These are phyloP conservation scores for Hypoxylon rubiginosum DNA, from an alignment of 2,329 filamentous ascomycete species.

Conservation along the genomic window DNA sequence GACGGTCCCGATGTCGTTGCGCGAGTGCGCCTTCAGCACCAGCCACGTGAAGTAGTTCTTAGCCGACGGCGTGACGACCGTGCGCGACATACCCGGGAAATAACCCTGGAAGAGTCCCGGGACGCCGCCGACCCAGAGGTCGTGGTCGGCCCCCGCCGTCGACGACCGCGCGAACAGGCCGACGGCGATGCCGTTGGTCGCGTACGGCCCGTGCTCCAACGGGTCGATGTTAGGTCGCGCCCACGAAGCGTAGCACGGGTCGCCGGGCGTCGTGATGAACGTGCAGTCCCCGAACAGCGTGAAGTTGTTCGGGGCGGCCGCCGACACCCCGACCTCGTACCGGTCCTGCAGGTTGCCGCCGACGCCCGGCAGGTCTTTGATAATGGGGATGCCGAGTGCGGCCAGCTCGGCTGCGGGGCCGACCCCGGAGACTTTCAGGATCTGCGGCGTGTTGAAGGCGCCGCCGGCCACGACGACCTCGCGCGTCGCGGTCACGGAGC, in stretches of 20 bases:
- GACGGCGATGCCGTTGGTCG: conserved; percentile 53
- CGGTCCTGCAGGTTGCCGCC: conserved; percentile 71
- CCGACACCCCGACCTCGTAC: conserved; percentile 62
- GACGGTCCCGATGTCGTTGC: conserved; percentile 72
- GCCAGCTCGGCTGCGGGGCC: conserved; percentile 58
- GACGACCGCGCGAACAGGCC: conserved; percentile 49
- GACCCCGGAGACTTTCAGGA: conserved; percentile 64
- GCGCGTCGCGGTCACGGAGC: conserved; percentile 55
- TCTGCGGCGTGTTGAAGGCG: conserved; percentile 66
- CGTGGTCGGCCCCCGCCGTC: conserved; percentile 48
- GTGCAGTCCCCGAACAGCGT: conserved; percentile 54
- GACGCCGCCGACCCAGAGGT: conserved; percentile 57
- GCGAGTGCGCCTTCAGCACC: conserved; percentile 69
- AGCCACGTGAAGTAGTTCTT: conserved; percentile 61
- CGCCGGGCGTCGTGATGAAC: conserved; percentile 50
- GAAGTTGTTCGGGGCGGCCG: conserved; percentile 57
- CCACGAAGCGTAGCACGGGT: conserved; percentile 52
- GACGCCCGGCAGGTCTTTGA: conserved; percentile 68
- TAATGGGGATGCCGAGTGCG: conserved; percentile 55
- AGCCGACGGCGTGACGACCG: conserved; percentile 51
- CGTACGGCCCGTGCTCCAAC: conserved; percentile 50
- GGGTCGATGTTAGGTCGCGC: conserved; percentile 30
- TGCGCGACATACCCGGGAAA: conserved; percentile 55
- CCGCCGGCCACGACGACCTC: conserved; percentile 67
- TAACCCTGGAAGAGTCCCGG: conserved; percentile 58